phyloP scores from a whole-genome alignment of 768 basidiomycete species.

The Termitomyces eurrhizus region DNA sequence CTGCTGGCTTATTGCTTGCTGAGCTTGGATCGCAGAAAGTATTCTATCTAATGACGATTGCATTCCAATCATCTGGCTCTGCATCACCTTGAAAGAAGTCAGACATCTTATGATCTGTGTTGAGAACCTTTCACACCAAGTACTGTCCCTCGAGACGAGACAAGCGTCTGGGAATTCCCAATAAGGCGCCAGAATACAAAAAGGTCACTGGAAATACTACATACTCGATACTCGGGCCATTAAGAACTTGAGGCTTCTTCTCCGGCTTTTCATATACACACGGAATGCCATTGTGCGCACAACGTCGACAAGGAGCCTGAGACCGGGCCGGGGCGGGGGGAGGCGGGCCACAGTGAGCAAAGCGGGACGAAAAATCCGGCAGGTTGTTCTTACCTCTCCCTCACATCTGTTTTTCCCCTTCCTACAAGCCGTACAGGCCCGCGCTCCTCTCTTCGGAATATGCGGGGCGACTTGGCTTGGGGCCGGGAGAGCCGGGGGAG shows the following conservation, averaged over 20 bases:
- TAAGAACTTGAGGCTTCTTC: constrained; percentile 67
- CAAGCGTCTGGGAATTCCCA: constrained; percentile 44
- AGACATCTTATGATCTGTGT: constrained; percentile 1
- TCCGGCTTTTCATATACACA: constrained; percentile 92
- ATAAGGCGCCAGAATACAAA: constrained; percentile 23
- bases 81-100: constrained; percentile 60
- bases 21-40: constrained; percentile 57
- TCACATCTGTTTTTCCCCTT: constrained; percentile 94
- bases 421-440: constrained; percentile 85
- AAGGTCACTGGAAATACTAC: constrained; percentile 20
- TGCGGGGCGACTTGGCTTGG: constrained; percentile 42
- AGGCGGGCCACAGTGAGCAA: constrained; percentile 62
- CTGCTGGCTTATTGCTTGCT: constrained; percentile 32
- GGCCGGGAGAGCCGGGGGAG: constrained; percentile 28
- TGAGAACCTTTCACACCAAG: constrained; percentile 42
- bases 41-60: constrained; percentile 87
- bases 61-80: constrained; percentile 94
- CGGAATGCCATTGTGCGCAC: constrained; percentile 73
- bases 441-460: constrained; percentile 85
- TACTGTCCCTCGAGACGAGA: constrained; percentile 86
- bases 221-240: constrained; percentile 72
- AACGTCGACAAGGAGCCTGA: constrained; percentile 88
- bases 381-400: constrained; percentile 65
- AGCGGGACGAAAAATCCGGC: constrained; percentile 38
- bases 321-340: constrained; percentile 68